Conservation (phyloP, 2,329 filamentous ascomycete species). For the Cadophora malorum region DNA sequence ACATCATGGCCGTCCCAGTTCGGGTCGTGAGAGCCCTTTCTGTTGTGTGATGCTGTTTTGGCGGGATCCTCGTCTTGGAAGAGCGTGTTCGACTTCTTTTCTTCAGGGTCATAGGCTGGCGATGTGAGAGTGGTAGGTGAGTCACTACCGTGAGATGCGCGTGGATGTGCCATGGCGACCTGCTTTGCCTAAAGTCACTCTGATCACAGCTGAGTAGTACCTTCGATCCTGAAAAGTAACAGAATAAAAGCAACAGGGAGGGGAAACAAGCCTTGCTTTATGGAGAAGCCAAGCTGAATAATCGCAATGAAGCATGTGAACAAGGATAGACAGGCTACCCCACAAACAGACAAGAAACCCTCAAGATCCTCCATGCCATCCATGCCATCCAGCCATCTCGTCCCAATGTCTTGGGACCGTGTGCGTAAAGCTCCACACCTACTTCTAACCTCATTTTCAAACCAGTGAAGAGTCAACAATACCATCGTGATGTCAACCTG, state of each 20-base stretch:
- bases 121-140: background rate
- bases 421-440: background rate
- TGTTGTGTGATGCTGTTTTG: background rate
- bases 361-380: background rate
- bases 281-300: background rate
- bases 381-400: background rate
- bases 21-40: background rate
- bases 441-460: background rate
- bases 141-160: slow-evolving; percentile 1
- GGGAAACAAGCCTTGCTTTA: background rate
- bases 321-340: background rate
- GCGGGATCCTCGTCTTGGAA: background rate
- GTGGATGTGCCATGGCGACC: background rate
- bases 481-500: slow-evolving; percentile 1
- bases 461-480: background rate
- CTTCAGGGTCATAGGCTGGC: background rate
- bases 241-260: background rate
- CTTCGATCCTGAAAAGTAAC: background rate
- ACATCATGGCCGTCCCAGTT: slow-evolving; percentile 2
- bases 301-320: background rate
- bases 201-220: background rate
- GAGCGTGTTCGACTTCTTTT: background rate
- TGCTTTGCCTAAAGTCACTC: background rate
- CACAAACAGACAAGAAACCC: background rate
- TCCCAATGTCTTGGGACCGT: background rate